A percentile compares a stretch with the other conserved stretches of the same genome.
Evolutionary conservation across 352 stramenopile species (phyloP).

Genomic region (Pelagophyceae sp.): DNA sequence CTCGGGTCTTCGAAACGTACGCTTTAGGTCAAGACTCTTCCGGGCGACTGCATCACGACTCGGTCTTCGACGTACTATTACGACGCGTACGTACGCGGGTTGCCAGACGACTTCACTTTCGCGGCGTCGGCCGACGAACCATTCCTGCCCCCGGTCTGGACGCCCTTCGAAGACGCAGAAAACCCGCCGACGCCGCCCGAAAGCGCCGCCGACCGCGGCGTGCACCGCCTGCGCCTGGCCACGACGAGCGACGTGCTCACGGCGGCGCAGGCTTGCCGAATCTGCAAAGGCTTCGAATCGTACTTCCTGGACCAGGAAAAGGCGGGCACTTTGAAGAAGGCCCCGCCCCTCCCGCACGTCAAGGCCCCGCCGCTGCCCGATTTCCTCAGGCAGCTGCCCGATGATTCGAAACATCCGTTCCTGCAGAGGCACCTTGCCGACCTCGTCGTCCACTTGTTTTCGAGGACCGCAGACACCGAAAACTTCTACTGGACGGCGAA

Average conservation of each 20-base stretch:
- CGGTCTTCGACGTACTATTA: neutral
- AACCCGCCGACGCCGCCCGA: neutral
- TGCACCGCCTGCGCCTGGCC: neutral
- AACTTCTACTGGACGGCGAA: slow-evolving; percentile 18
- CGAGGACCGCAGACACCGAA: neutral
- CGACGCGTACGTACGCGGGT: slow-evolving; percentile 14
- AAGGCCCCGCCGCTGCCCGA: too few relatives aligned
- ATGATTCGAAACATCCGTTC: neutral
- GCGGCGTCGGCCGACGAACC: neutral
- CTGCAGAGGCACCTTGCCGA: neutral
- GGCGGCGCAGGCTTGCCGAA: neutral
- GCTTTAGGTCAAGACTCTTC: neutral
- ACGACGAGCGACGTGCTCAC: neutral
- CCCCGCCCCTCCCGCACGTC: too few relatives aligned
- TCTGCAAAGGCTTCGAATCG: neutral
- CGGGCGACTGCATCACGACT: neutral
- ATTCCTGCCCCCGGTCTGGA: neutral
- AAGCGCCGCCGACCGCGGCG: neutral
- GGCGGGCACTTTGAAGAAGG: too few relatives aligned
- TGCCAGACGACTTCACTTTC: neutral
- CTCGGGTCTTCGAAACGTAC: too few relatives aligned
- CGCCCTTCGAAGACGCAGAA: slow-evolving; percentile 5
- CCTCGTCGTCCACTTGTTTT: slow-evolving; percentile 16
- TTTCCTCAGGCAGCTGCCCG: neutral
- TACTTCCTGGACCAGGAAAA: neutral